Evolutionary conservation across 768 basidiomycete genomes (phyloP).

Genomic region (Panaeolus cyanescens): DNA sequence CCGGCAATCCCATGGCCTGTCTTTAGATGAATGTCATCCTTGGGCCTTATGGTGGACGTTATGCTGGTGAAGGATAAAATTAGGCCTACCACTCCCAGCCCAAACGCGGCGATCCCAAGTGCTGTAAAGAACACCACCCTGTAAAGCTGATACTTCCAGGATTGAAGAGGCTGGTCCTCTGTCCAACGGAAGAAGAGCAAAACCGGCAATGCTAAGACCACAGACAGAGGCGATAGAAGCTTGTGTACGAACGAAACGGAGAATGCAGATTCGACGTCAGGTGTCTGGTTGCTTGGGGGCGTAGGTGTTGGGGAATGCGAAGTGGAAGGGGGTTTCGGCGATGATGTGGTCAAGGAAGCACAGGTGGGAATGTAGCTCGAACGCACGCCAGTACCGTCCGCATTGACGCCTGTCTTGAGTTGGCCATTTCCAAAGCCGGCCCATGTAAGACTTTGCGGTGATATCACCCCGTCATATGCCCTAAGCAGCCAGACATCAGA

Average conservation of each 20-base stretch:
- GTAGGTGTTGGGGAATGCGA: slow-evolving; percentile 21
- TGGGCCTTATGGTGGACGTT: slow-evolving; percentile 25
- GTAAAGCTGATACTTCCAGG: slow-evolving; percentile 2
- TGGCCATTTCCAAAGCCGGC: slow-evolving; percentile 64
- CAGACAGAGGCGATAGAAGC: slow-evolving; percentile 44
- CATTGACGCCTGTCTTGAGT: slow-evolving; percentile 62
- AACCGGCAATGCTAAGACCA: slow-evolving; percentile 37
- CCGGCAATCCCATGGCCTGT: slow-evolving; percentile 70
- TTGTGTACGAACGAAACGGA: slow-evolving; percentile 48
- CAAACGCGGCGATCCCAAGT: slow-evolving; percentile 48
- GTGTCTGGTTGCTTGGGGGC: slow-evolving; percentile 1
- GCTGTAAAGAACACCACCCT: slow-evolving; percentile 38
- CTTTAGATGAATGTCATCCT: slow-evolving; percentile 35
- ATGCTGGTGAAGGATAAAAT: slow-evolving; percentile 64
- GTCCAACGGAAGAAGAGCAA: slow-evolving; percentile 37
- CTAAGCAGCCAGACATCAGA: slow-evolving; percentile 80
- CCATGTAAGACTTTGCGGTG: slow-evolving; percentile 59
- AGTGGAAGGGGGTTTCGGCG: slow-evolving; percentile 20
- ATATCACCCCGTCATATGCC: slow-evolving; percentile 64
- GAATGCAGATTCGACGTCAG: slow-evolving; percentile 12
- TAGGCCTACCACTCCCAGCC: slow-evolving; percentile 63
- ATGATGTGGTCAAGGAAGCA: slow-evolving; percentile 38
- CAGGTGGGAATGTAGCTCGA: slow-evolving; percentile 62
- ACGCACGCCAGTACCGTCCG: slow-evolving; percentile 68
- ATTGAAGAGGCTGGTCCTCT: neutral